Evolutionary conservation across 2,329 filamentous ascomycete genomes (phyloP), one percentile per base, ranked within the genome.

Genomic region (Cytospora paraplurivora): DNA sequence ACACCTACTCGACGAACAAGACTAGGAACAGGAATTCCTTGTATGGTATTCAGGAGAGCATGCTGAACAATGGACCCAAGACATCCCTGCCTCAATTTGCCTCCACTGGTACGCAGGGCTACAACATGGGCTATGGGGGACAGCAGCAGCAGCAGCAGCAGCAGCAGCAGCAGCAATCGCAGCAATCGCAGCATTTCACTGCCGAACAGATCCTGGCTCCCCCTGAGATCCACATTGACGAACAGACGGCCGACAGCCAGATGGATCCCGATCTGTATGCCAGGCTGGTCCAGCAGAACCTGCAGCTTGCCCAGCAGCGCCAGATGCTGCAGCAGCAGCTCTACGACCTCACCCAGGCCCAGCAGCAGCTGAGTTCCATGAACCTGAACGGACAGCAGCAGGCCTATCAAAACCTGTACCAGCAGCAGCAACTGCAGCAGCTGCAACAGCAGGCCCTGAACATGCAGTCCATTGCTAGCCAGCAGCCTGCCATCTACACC

Each of bases 291-390:
- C 90, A 92, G 63, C 96, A 93, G 71, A 97, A 97, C 76, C 80
- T 95, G 74, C 96, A 96, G 73, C 84, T 99, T 57, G 92, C 93
- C 49, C 92, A 97, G 73, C 93, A 97, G 78, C 94, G 98, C 78
- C 93, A 97, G 79, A 90, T 91, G 68, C 86, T 98, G 59, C 93
- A 98, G 78, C 93, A 97, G 78, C 93, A 98, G 78, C 84, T 98
- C 69, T 86, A 92, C 69, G 91, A 81, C 68, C 87, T 97, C 32
- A 95, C 94, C 72, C 88, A 88, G 59, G 90, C 91, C 44, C 90
- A 92, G 65, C 90, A 93, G 77, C 90, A 93, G 76, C 90, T 93
- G 72, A 90, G 93, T 75, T 87, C 86, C 68, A 80, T 96, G 77
- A 92, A 83, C 75, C 74, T 96, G 64, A 88, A 83, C 72, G 78